A percentile compares a stretch with the other conserved stretches of the same genome.
Conservation (phyloP, 2,329 filamentous ascomycete genomes). For the Botrytis porri region DNA sequence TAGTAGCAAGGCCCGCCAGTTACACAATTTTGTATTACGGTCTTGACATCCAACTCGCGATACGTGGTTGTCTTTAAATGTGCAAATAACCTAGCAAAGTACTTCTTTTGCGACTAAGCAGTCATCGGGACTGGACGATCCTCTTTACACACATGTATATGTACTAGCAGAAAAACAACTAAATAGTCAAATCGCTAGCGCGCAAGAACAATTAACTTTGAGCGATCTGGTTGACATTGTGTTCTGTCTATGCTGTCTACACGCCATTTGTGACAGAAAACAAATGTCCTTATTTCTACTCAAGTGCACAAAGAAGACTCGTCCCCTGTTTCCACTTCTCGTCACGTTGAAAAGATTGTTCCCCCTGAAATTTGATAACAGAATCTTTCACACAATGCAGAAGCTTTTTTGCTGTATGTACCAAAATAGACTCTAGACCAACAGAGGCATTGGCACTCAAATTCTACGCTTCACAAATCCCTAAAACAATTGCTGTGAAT, state of each 20-base stretch:
- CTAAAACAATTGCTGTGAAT: neutral
- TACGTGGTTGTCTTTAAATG: neutral
- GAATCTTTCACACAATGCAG: neutral
- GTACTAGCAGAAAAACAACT: conserved; percentile 16
- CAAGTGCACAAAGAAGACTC: neutral
- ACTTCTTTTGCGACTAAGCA: neutral
- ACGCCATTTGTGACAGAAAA: neutral
- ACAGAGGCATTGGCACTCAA: neutral
- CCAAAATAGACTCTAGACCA: neutral
- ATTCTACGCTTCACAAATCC: neutral
- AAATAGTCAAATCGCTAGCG: conserved; percentile 9
- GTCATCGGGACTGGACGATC: neutral
- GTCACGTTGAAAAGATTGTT: neutral
- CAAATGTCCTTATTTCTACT: neutral
- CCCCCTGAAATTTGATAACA: neutral
- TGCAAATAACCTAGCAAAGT: neutral
- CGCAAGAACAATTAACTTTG: neutral
- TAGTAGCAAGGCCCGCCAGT: conserved; percentile 1
- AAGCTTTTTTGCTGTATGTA: neutral
- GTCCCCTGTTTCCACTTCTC: neutral
- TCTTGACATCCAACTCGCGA: neutral
- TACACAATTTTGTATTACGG: conserved; percentile 19
- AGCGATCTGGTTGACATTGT: neutral
- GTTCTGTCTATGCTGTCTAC: neutral
- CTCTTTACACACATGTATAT: conserved; percentile 16